These are phyloP conservation scores for Sclerotinia borealis DNA, from an alignment of 2,329 filamentous ascomycete species.

Conservation along the genomic window DNA sequence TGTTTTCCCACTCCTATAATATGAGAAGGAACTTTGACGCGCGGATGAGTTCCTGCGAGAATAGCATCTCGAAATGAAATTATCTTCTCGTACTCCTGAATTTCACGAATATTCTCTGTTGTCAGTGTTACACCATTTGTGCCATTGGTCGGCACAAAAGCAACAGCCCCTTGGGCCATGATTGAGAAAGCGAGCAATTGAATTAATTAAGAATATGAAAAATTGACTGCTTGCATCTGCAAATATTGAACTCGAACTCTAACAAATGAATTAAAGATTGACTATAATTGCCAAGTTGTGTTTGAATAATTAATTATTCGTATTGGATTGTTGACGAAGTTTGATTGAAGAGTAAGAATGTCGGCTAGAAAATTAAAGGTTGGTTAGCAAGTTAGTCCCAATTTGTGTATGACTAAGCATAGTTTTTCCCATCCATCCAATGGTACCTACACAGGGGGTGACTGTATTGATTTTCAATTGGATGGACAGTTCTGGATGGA, in stretches of 20 bases:
- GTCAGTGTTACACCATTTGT: conserved; percentile 33
- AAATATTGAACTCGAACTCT: background rate
- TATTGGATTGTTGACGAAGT: background rate
- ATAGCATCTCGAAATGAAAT: conserved; percentile 74
- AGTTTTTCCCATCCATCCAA: background rate
- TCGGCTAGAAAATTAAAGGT: background rate
- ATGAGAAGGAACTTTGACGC: conserved; percentile 49
- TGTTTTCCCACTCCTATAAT: conserved; percentile 32
- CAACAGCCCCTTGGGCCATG: conserved; percentile 36
- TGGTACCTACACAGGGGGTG: background rate
- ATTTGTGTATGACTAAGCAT: background rate
- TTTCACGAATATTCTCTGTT: conserved; percentile 48
- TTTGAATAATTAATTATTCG: background rate
- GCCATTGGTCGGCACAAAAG: conserved; percentile 28
- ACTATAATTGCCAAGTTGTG: background rate
- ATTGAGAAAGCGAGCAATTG: conserved; percentile 19
- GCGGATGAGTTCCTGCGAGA: conserved; percentile 67
- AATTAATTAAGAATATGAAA: conserved; percentile 16
- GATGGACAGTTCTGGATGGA: background rate
- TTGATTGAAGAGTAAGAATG: background rate
- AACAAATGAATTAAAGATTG: background rate
- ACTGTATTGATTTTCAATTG: background rate
- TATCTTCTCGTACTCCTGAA: conserved; percentile 72
- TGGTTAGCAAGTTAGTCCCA: background rate
- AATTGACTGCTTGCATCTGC: conserved; percentile 2